A percentile compares a stretch with the other conserved stretches of the same genome.
Evolutionary conservation across 129 eudicot genomes (phyloP).

Genomic region (Pulicaria dysenterica): DNA sequence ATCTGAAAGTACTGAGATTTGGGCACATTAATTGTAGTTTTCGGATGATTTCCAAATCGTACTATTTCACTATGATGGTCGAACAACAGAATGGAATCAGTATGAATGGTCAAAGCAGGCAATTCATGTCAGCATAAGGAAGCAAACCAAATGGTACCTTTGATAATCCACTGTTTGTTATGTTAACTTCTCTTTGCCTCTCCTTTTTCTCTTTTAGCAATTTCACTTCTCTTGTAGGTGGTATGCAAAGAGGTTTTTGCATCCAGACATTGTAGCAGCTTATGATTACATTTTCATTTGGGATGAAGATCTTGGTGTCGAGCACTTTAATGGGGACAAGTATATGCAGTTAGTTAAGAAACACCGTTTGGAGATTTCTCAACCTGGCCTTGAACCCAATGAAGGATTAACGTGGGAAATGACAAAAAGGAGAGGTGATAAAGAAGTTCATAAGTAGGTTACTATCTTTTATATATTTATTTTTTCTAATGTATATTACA

Average conservation of each 20-base stretch:
- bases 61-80: constrained; percentile 54
- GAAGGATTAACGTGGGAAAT: constrained; percentile 46
- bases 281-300: constrained; percentile 90
- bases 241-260: constrained; percentile 90
- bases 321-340: constrained; percentile 69
- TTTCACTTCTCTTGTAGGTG: constrained; percentile 46
- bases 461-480: neutral
- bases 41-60: constrained; percentile 44
- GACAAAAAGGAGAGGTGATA: constrained; percentile 47
- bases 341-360: constrained; percentile 47
- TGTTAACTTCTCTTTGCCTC: constrained; percentile 7
- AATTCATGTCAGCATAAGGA: constrained; percentile 42
- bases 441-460: constrained; percentile 53
- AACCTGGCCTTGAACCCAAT: constrained; percentile 48
- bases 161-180: constrained; percentile 1
- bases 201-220: neutral
- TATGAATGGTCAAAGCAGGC: constrained; percentile 54
- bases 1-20: constrained; percentile 32
- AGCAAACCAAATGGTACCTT: constrained; percentile 50
- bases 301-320: constrained; percentile 94
- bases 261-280: constrained; percentile 88
- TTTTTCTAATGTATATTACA: neutral
- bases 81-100: constrained; percentile 35
- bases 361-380: constrained; percentile 55
- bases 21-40: constrained; percentile 32